Evolutionary conservation across 2,329 filamentous ascomycete genomes (phyloP), one percentile per base, ranked within the genome.

Genomic region (Fusarium anthophilum): DNA sequence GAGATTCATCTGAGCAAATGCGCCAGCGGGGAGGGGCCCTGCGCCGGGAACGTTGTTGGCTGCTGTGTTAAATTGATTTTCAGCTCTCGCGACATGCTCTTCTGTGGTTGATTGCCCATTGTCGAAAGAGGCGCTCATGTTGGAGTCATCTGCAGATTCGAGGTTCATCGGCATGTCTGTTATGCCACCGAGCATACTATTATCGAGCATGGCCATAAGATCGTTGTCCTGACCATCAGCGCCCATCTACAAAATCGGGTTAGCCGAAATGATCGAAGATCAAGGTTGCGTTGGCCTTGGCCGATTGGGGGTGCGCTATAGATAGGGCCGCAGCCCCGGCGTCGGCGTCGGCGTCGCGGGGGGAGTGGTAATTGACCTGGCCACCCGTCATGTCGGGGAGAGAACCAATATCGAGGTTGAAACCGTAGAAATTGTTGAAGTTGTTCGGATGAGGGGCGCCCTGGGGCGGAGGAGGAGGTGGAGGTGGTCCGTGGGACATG

Each of bases 131-230:
- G 75, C 66, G 10, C 72, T 67, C 53, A 77, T 55, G 53, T 72
- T 74, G n/a, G 77, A 57, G 30, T 76, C 80, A 72, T 81, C 81
- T 72, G 76, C 76, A 43, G 80, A 61, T 67, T 87, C 85, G 74
- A 87, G 77, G 62, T 76, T 81, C 82, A 88, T 86, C 51, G 84
- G 78, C 72, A 87, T 81, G 68, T 83, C 79, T 67, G 79, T 79
- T 59, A 83, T 83, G 47, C 77, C 65, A 64, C 76, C 78, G 58
- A 86, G 79, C 77, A 85, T 81, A 65, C 80, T 79, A 68, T 82
- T 82, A 62, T 87, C 84, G 62, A 88, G 79, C 35, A 86, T 77
- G 30, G 81, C 79, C 82, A 88, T 86, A 57, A 86, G 80, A 72
- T 84, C 82, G 71, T 76, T 75, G 69, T 83, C 78, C 48, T 78